Evolutionary conservation across 768 basidiomycete species (phyloP), one percentile per base, ranked within the genome.

Genomic region (Dacryopinax spathularia): DNA sequence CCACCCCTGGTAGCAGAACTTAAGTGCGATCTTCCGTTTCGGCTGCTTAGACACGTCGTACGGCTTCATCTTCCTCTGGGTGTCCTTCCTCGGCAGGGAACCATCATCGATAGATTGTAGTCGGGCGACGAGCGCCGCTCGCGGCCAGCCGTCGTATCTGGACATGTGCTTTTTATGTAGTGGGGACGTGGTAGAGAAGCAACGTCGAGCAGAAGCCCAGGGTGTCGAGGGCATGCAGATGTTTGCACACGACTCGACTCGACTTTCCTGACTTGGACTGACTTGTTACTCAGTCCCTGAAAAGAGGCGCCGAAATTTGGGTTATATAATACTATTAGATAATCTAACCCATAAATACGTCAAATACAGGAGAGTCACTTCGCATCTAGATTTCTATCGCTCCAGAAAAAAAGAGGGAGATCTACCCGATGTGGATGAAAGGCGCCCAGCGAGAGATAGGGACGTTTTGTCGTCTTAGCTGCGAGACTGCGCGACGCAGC

Each of bases 1-100:
- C 83, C 86, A 88, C 15, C 95, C 95, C 43, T 90, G 84, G 70
- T 97, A 99, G 71, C 84, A 87, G 72, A 98, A 91, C 70, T 90
- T 88, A 62, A 99, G 78, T 0, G 96, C 96, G 65, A 99, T 91
- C 75, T 97, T 97, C 61, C 89, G 87, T 35, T 80, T 79, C 6
- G 89, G 82, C 70, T 91, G 80, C 3, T 80, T 75, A 22, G 81
- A 72, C 73, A 91, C 89, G 65, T 84, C 74, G 71, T 91, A 90
- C 3, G 74, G 69, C 61, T 78, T 78, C 60, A 16, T 63, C 67
- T 33, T 33, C 62, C 34, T 27, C 36, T 34, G 31, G 44, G 48
- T 12, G 20, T 22, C 29, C 35, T 70, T 75, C 34, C 29, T 56
- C 25, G 43, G 65, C 16, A 41, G 59, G 29, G 60, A 67, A 60